Conservation (phyloP, 495 filamentous ascomycete genomes). For the Physcia stellaris region DNA sequence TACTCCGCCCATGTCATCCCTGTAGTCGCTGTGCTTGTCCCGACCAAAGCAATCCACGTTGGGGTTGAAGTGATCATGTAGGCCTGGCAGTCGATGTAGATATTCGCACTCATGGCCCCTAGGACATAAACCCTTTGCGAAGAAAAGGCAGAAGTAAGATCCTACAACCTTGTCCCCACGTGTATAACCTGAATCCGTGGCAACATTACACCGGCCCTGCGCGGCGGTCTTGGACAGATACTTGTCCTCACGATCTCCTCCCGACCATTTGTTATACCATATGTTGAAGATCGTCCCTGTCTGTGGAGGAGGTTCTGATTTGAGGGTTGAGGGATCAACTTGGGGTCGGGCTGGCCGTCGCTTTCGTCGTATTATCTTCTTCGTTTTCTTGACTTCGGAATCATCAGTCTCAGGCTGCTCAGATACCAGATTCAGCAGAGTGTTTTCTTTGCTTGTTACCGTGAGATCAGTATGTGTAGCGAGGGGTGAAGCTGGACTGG, state of each 20-base stretch:
- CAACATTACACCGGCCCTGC: slow-evolving; percentile 65
- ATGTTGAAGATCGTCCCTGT: slow-evolving; percentile 91
- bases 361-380: slow-evolving; percentile 39
- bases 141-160: slow-evolving; percentile 86
- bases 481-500: not conserved
- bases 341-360: slow-evolving; percentile 47
- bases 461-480: slow-evolving; percentile 12
- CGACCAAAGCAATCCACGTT: slow-evolving; percentile 91
- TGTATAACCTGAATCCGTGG: slow-evolving; percentile 75
- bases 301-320: slow-evolving; percentile 69
- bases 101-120: slow-evolving; percentile 89
- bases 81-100: slow-evolving; percentile 69
- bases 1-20: slow-evolving; percentile 94
- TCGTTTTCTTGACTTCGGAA: slow-evolving; percentile 32
- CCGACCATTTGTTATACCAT: slow-evolving; percentile 93
- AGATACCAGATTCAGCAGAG: slow-evolving; percentile 14
- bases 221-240: slow-evolving; percentile 67
- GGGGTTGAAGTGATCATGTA: slow-evolving; percentile 74
- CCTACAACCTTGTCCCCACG: slow-evolving; percentile 68
- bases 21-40: slow-evolving; percentile 75
- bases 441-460: slow-evolving; percentile 7
- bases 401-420: slow-evolving; percentile 14
- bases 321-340: slow-evolving; percentile 71
- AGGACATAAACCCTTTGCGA: slow-evolving; percentile 70
- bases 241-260: slow-evolving; percentile 86